Conservation (phyloP, 2,329 filamentous ascomycete genomes). For the Chrysoporthe puriensis region DNA sequence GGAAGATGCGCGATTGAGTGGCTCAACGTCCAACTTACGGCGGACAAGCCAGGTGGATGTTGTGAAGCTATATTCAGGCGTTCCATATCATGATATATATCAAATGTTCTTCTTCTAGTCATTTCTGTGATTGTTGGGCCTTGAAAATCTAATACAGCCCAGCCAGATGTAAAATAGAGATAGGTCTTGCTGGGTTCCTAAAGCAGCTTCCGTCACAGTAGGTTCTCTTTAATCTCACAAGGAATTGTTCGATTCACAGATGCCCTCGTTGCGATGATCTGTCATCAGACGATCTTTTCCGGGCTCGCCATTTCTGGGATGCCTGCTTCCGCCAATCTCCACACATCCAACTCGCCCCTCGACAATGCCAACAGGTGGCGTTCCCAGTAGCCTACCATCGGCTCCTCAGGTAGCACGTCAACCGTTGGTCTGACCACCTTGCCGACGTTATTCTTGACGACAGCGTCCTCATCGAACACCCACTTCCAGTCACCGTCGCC, state of each 20-base stretch:
- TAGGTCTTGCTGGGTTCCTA: not conserved
- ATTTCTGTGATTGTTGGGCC: not conserved
- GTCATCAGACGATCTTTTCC: not conserved
- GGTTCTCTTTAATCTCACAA: not conserved
- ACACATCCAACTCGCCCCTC: conserved; percentile 35
- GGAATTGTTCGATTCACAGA: not conserved
- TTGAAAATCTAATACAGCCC: not conserved
- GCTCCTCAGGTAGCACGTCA: conserved; percentile 38
- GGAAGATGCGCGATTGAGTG: not conserved
- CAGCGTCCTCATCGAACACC: conserved; percentile 32
- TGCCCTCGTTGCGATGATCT: not conserved
- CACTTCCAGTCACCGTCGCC: conserved; percentile 38
- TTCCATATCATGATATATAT: not conserved
- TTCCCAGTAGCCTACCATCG: conserved; percentile 41
- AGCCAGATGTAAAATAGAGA: not conserved
- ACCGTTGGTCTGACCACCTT: conserved; percentile 31
- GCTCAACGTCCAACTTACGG: not conserved
- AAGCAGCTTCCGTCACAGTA: not conserved
- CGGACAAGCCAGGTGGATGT: not conserved
- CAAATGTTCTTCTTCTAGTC: not conserved
- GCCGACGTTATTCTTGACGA: conserved; percentile 26
- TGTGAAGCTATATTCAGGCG: not conserved
- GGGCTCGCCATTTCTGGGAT: not conserved
- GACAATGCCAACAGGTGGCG: conserved; percentile 35
- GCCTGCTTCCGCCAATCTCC: conserved; percentile 31